These are phyloP conservation scores for Ophiocordyceps sinensis DNA, from an alignment of 2,329 filamentous ascomycete species.

Conservation along the genomic window DNA sequence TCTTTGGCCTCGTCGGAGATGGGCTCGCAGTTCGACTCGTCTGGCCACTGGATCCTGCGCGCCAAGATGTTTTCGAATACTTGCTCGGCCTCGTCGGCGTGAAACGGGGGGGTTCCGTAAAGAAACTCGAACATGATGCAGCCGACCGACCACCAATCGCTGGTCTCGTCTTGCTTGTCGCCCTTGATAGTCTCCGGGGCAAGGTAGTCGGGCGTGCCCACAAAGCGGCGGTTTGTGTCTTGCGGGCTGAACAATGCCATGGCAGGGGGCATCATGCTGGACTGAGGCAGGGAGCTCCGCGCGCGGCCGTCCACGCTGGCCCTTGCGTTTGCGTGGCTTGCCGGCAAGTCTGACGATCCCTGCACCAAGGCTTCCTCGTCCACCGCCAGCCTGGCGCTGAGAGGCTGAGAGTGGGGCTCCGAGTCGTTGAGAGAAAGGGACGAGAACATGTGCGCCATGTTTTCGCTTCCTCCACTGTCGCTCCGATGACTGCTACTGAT, in stretches of 20 bases:
- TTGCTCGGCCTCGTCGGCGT: slow-evolving; percentile 75
- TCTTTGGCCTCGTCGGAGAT: slow-evolving; percentile 84
- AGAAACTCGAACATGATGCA: slow-evolving; percentile 96
- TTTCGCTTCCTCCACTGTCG: slow-evolving; percentile 85
- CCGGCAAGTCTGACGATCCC: slow-evolving; percentile 62
- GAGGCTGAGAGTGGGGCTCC: slow-evolving; percentile 24
- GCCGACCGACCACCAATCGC: slow-evolving; percentile 99
- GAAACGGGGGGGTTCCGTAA: slow-evolving; percentile 86
- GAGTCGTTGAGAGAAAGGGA: slow-evolving; percentile 60
- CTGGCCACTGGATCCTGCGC: slow-evolving; percentile 84
- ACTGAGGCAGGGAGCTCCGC: slow-evolving; percentile 25
- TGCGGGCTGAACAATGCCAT: slow-evolving; percentile 94
- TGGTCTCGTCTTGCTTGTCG: slow-evolving; percentile 89
- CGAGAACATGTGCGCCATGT: slow-evolving; percentile 66
- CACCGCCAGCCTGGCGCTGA: slow-evolving; percentile 42
- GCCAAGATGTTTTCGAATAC: slow-evolving; percentile 95
- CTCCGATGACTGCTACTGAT: slow-evolving; percentile 67
- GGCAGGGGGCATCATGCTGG: slow-evolving; percentile 71
- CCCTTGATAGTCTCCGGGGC: slow-evolving; percentile 95
- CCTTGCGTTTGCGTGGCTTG: slow-evolving; percentile 16
- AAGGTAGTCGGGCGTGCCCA: slow-evolving; percentile 92
- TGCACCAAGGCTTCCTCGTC: slow-evolving; percentile 65
- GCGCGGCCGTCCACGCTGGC: slow-evolving; percentile 19
- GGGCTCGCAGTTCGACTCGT: slow-evolving; percentile 56
- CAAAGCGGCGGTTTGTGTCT: slow-evolving; percentile 83